A percentile compares a stretch with the other conserved stretches of the same genome.
Conservation (phyloP, 352 stramenopile species). For the Globisporangium middletonii region DNA sequence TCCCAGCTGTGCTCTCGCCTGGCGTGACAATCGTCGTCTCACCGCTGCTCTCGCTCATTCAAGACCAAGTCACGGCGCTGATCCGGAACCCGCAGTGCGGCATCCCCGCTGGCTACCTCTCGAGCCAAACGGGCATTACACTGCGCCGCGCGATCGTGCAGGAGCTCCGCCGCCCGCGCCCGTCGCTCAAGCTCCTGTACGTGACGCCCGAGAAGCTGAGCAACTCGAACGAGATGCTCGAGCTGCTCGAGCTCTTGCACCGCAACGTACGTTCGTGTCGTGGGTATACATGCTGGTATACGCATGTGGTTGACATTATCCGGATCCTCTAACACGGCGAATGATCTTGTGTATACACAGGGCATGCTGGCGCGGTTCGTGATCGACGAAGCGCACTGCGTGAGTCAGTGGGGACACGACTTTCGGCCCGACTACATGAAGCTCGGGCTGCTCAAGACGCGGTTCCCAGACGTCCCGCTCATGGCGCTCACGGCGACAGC, state of each 20-base stretch:
- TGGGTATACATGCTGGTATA: background rate
- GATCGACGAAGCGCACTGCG: constrained; percentile 91
- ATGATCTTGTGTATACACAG: constrained; percentile 9
- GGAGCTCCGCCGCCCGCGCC: constrained; percentile 73
- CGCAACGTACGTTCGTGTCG: constrained; percentile 22
- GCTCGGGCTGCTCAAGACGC: constrained; percentile 84
- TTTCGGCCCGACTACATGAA: constrained; percentile 92
- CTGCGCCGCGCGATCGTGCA: constrained; percentile 59
- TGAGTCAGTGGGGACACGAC: constrained; percentile 87
- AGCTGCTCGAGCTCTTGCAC: constrained; percentile 46
- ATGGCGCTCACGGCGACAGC: constrained; percentile 92
- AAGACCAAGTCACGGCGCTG: constrained; percentile 89
- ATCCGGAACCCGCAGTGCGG: constrained; percentile 56
- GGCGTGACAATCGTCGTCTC: constrained; percentile 93
- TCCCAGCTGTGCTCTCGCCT: constrained; percentile 52
- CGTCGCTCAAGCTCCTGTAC: constrained; percentile 88
- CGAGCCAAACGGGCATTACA: constrained; percentile 61
- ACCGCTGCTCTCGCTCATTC: constrained; percentile 91
- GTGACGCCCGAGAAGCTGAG: constrained; percentile 94
- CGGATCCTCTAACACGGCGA: background rate
- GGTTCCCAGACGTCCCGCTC: constrained; percentile 89
- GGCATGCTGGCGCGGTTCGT: constrained; percentile 90
- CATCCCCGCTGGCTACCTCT: constrained; percentile 70
- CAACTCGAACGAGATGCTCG: constrained; percentile 69
- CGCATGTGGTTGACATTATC: too few relatives aligned